Conservation (phyloP, 1,284 basidiomycete genomes). For the Cryptococcus sp. region DNA sequence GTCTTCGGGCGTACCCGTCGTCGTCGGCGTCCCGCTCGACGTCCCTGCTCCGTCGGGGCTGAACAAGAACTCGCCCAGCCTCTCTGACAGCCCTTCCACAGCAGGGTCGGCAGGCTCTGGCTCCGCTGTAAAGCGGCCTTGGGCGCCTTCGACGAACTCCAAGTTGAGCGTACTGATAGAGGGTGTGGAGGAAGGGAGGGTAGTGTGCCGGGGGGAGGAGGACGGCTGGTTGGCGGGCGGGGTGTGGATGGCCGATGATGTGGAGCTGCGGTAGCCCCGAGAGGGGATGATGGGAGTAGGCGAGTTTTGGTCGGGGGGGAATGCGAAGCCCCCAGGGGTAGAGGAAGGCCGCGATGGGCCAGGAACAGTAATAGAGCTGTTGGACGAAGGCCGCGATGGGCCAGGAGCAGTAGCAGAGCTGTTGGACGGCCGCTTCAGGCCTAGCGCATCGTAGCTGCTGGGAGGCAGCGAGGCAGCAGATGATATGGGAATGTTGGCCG, state of each 20-base stretch:
- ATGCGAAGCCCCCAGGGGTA: neutral
- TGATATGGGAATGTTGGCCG: neutral
- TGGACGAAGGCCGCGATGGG: neutral
- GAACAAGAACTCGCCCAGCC: conserved; percentile 45
- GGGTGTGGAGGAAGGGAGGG: neutral
- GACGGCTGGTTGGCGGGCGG: neutral
- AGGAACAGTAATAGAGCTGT: too few relatives aligned
- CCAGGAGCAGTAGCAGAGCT: too few relatives aligned
- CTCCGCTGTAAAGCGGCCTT: conserved; percentile 30
- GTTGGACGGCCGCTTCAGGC: neutral
- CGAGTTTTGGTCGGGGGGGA: neutral
- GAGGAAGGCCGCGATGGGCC: neutral
- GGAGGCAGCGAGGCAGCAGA: neutral
- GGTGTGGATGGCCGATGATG: neutral
- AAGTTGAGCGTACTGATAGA: conserved; percentile 8
- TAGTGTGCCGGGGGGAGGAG: neutral
- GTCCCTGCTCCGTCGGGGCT: conserved; percentile 19
- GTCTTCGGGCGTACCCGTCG: conserved; percentile 10
- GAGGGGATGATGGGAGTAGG: neutral
- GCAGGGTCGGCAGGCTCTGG: conserved; percentile 12
- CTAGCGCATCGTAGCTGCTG: neutral
- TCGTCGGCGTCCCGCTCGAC: neutral
- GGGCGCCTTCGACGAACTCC: conserved; percentile 25
- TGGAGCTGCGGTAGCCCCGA: neutral
- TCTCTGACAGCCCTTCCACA: conserved; percentile 36